A percentile compares a stretch with the other conserved stretches of the same genome.
These are phyloP conservation scores for Fraxinus greggii DNA, from an alignment of 305 asterid genomes.

Conservation along the genomic window DNA sequence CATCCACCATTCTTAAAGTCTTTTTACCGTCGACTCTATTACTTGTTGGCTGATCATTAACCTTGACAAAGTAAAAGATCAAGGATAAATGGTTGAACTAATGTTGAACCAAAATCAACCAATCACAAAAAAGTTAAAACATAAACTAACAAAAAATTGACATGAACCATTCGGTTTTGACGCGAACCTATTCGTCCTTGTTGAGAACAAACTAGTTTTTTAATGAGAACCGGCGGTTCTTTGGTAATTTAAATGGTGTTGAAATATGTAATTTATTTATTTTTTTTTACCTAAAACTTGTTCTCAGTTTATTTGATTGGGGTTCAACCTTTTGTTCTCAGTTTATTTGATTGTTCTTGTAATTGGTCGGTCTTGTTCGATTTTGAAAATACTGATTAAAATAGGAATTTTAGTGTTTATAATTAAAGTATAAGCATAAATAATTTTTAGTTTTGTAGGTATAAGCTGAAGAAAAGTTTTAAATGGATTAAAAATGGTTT, in stretches of 20 bases:
- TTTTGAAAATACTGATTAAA: no score
- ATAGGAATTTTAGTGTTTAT: neutral
- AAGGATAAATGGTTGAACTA: neutral
- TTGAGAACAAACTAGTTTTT: neutral
- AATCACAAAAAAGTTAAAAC: no score
- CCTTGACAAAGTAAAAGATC: neutral
- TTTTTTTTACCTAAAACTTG: no score
- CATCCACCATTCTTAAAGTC: neutral
- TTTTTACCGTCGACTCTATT: neutral
- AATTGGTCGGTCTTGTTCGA: neutral
- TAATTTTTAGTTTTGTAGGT: no score
- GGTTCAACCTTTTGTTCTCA: no score
- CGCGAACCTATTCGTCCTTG: neutral
- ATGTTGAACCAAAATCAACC: neutral
- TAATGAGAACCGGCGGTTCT: neutral
- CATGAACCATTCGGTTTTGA: neutral
- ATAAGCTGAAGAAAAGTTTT: neutral
- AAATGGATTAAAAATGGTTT: neutral
- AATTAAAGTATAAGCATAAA: neutral
- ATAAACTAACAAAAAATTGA: neutral
- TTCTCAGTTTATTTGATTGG: neutral
- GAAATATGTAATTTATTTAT: neutral
- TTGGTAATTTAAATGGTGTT: neutral
- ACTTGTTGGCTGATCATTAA: neutral
- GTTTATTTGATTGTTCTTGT: neutral